A percentile compares a stretch with the other conserved stretches of the same genome.
Evolutionary conservation across 495 filamentous ascomycete species (phyloP).

Genomic region (Hypoxylon fragiforme): DNA sequence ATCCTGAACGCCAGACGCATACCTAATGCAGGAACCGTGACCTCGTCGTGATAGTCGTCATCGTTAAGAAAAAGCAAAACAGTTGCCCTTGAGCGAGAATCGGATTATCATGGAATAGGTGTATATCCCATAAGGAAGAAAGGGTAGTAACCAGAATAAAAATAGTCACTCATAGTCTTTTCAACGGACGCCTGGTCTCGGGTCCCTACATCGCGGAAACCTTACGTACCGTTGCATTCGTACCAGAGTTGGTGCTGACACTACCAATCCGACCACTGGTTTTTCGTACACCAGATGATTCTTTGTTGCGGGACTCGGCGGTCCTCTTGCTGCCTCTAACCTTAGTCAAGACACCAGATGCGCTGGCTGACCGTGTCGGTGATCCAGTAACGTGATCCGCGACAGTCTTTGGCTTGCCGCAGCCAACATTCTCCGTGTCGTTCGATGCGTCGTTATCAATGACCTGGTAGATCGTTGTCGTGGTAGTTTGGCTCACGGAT

Average conservation of each 20-base stretch:
- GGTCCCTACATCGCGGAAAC: constrained; percentile 43
- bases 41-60: constrained; percentile 39
- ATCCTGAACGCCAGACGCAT: constrained; percentile 37
- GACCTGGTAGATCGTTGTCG: constrained; percentile 57
- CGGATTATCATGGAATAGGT: constrained; percentile 24
- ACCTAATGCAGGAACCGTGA: constrained; percentile 35
- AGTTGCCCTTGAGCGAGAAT: constrained; percentile 7
- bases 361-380: constrained; percentile 60
- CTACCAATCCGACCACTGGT: constrained; percentile 92
- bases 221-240: constrained; percentile 43
- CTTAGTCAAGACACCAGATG: constrained; percentile 72
- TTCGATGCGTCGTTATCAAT: constrained; percentile 60
- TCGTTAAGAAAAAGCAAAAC: constrained; percentile 38
- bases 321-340: constrained; percentile 67
- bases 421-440: constrained; percentile 56
- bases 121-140: constrained; percentile 14
- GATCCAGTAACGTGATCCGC: constrained; percentile 31
- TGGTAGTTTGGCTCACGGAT: constrained; percentile 61
- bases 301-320: constrained; percentile 57
- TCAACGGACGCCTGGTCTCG: background rate
- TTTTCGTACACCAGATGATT: constrained; percentile 76
- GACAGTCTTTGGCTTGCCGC: constrained; percentile 66
- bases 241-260: constrained; percentile 50
- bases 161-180: constrained; percentile 9
- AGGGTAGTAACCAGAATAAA: constrained; percentile 15